Conservation (phyloP, 768 basidiomycete genomes). For the Sutorius australiensis region DNA sequence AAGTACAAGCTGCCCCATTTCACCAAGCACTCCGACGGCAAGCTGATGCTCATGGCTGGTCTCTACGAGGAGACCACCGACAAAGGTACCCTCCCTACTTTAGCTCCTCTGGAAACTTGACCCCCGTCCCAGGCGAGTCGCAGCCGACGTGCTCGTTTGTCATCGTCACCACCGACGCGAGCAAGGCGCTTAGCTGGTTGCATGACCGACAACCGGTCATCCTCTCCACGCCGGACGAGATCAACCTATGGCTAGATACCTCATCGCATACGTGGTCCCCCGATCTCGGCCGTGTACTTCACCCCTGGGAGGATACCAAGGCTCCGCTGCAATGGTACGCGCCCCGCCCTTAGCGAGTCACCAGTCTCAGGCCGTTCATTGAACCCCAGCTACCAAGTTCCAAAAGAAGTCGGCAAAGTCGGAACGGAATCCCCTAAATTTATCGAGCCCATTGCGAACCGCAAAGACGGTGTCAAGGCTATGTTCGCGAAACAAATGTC, state of each 20-base stretch:
- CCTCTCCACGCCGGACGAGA: slow-evolving; percentile 55
- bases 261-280: slow-evolving; percentile 61
- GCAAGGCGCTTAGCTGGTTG: slow-evolving; percentile 74
- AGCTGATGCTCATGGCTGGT: slow-evolving; percentile 82
- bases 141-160: slow-evolving; percentile 76
- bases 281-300: slow-evolving; percentile 55
- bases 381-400: slow-evolving; percentile 73
- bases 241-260: slow-evolving; percentile 79
- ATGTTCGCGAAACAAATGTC: slow-evolving; percentile 69
- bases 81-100: slow-evolving; percentile 42
- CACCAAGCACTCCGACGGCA: slow-evolving; percentile 59
- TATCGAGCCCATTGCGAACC: slow-evolving; percentile 70
- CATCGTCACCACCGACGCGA: slow-evolving; percentile 81
- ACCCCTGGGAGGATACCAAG: slow-evolving; percentile 50
- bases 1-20: slow-evolving; percentile 81
- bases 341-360: background rate
- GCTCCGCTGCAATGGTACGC: slow-evolving; percentile 67
- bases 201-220: slow-evolving; percentile 90
- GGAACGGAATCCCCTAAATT: slow-evolving; percentile 79
- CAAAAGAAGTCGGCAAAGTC: slow-evolving; percentile 87
- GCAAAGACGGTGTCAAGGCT: slow-evolving; percentile 84
- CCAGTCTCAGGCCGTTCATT: background rate
- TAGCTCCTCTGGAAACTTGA: background rate
- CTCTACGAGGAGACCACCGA: slow-evolving; percentile 74
- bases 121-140: slow-evolving; percentile 40